Evolutionary conservation across 805 yeast species (phyloP), one percentile per base, ranked within the genome.

Genomic region (Cyberlindnera americana): DNA sequence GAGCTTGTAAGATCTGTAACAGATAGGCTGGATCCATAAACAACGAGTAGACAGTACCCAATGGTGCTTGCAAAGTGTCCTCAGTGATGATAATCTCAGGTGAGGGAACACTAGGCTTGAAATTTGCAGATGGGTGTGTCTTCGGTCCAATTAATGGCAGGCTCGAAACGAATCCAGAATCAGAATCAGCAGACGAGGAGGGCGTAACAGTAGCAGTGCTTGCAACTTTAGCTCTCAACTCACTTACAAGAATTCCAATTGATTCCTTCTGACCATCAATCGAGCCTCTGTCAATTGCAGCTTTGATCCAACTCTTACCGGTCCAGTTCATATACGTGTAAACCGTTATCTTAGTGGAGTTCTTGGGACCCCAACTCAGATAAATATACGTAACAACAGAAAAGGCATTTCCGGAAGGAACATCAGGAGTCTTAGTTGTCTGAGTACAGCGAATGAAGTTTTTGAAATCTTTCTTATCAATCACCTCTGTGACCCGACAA

Each of bases 371-470:
- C 93, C 95, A 84, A 10, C 77, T 67, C 6, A 83, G 60, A 49
- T 70, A 71, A 25, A 73, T 69, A 21, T 69, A 66, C 2, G 93
- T 81, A 38, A 70, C 67, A 3, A 82, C 83, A 33, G 71, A 68
- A 49, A 85, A 85, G 0, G 83, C 67, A 47, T 68, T 72, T 7
- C 95, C 93, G 24, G 84, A 78, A 0, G 95, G 95, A n/a, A 84
- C 87, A 62, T 84, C 93, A 0, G 93, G 95, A 0, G 88, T 81
- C 35, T 70, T 73, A 0, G 89, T 78, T 1, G 67, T 57, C 48
- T 81, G 85, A 3, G 72, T 67, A 3, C 79, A 75, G 22, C 68
- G 65, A 17, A 78, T 66, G 41, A 57, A 63, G 19, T 66, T 62
- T 6, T 72, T 66, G 15, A 74, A 66, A 51, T 83, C 80, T 39